A percentile compares a stretch with the other conserved stretches of the same genome.
Conservation (phyloP, 139 green algal species). For the Diplosphaera chodatii region DNA sequence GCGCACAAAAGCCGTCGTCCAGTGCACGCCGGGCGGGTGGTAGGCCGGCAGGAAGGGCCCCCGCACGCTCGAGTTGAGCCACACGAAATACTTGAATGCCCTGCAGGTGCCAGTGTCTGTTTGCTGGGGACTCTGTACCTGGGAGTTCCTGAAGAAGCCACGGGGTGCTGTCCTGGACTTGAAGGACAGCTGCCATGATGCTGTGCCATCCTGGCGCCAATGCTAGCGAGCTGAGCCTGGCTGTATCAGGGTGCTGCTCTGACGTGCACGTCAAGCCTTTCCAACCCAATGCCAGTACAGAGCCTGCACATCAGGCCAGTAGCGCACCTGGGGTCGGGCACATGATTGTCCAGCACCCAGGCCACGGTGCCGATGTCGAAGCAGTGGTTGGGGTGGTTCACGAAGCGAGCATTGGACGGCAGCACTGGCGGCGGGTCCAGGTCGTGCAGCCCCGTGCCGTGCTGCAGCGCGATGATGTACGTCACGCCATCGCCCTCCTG, state of each 20-base stretch:
- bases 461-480: slow-evolving; percentile 14
- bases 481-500: slow-evolving; percentile 8
- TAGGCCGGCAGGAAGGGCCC: slow-evolving; percentile 47
- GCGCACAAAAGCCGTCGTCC: slow-evolving; percentile 29
- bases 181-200: too few species aligned
- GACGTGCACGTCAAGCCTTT: too few species aligned
- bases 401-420: slow-evolving; percentile 21
- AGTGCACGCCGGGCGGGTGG: slow-evolving; percentile 22
- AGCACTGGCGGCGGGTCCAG: slow-evolving; percentile 13
- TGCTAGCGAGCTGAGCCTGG: too few species aligned
- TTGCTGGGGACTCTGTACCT: too few species aligned
- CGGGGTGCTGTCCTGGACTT: too few species aligned
- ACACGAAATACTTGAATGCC: slow-evolving; percentile 37
- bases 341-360: slow-evolving; percentile 13
- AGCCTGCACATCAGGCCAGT: too few species aligned
- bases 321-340: background rate
- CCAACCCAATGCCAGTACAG: too few species aligned
- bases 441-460: slow-evolving; percentile 1
- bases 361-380: slow-evolving; percentile 6
- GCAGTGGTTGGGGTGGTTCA: slow-evolving; percentile 6
- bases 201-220: too few species aligned
- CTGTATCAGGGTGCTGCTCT: too few species aligned
- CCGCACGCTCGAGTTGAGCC: slow-evolving; percentile 41
- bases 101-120: too few species aligned
- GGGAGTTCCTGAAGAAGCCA: too few species aligned